Evolutionary conservation across 2,329 filamentous ascomycete species (phyloP).

Genomic region (Capronia americana): DNA sequence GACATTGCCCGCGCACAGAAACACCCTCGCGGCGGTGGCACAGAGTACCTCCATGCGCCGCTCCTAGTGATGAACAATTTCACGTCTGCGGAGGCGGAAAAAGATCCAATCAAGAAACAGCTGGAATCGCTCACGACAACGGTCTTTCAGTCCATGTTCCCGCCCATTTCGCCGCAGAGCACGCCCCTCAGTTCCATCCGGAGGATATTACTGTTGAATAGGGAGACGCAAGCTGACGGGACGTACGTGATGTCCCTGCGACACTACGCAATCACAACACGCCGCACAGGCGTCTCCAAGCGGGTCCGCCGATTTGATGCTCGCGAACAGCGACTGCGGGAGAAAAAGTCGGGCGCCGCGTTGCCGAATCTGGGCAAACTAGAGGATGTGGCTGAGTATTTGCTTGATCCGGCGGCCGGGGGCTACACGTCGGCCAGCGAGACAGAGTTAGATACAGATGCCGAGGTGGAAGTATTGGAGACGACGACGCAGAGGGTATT

Average conservation of each 20-base stretch:
- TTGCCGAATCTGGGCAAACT: constrained; percentile 90
- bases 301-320: constrained; percentile 82
- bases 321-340: constrained; percentile 76
- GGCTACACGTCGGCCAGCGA: constrained; percentile 94
- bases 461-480: constrained; percentile 84
- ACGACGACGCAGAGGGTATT: constrained; percentile 60
- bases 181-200: constrained; percentile 92
- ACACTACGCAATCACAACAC: constrained; percentile 95
- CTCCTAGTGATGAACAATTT: constrained; percentile 99
- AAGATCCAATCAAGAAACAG: constrained; percentile 81
- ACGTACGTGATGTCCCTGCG: constrained; percentile 85
- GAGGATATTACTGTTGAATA: constrained; percentile 86
- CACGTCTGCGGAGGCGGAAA: constrained; percentile 65
- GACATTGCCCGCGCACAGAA: constrained; percentile 85
- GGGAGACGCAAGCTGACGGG: constrained; percentile 68
- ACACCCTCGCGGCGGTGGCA: constrained; percentile 79
- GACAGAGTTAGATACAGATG: constrained; percentile 91
- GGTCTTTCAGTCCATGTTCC: constrained; percentile 94
- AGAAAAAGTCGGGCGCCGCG: constrained; percentile 60
- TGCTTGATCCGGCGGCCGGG: constrained; percentile 78
- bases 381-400: constrained; percentile 91
- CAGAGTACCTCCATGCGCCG: constrained; percentile 84
- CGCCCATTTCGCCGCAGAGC: constrained; percentile 89
- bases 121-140: constrained; percentile 92
- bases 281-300: constrained; percentile 81